A percentile compares a stretch with the other conserved stretches of the same genome.
Conservation (phyloP, 2,329 filamentous ascomycete species). For the Onygenales sp. region DNA sequence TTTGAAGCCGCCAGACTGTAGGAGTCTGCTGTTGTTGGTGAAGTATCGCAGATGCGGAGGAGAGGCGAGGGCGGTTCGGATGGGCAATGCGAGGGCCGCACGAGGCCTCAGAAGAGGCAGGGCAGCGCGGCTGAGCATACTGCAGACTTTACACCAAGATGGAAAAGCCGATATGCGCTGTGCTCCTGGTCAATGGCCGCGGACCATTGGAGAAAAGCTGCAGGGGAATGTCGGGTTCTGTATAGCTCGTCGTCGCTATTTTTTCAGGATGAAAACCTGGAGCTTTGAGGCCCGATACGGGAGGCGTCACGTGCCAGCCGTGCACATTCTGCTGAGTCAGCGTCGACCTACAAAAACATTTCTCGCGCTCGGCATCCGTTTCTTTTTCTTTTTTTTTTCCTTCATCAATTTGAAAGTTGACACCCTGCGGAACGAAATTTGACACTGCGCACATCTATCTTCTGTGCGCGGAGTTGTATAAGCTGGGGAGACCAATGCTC, state of each 20-base stretch:
- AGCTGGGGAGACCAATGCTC: conserved; percentile 41
- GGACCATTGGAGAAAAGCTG: conserved; percentile 1
- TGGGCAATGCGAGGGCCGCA: conserved; percentile 23
- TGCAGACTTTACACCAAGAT: conserved; percentile 14
- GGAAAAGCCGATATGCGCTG: conserved; percentile 5
- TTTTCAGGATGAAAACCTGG: neutral
- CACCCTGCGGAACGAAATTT: conserved; percentile 48
- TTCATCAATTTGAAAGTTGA: conserved; percentile 45
- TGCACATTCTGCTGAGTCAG: neutral
- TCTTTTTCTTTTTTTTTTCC: conserved; percentile 28
- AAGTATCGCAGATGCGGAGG: conserved; percentile 29
- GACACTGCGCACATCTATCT: conserved; percentile 41
- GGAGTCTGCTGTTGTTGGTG: conserved; percentile 26
- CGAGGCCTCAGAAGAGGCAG: conserved; percentile 36
- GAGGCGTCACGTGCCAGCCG: neutral
- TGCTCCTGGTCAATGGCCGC: conserved; percentile 14
- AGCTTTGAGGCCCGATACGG: neutral
- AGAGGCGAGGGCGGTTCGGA: conserved; percentile 23
- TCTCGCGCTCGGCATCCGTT: conserved; percentile 7
- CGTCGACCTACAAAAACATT: neutral
- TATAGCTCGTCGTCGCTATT: neutral
- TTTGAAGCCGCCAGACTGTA: conserved; percentile 17
- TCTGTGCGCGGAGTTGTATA: conserved; percentile 51
- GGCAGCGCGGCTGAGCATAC: conserved; percentile 37
- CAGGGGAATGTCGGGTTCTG: too few relatives aligned